Evolutionary conservation across 164 flowering plant species (phyloP), one percentile per base, ranked within the genome.

Genomic region (Malania oleifera): DNA sequence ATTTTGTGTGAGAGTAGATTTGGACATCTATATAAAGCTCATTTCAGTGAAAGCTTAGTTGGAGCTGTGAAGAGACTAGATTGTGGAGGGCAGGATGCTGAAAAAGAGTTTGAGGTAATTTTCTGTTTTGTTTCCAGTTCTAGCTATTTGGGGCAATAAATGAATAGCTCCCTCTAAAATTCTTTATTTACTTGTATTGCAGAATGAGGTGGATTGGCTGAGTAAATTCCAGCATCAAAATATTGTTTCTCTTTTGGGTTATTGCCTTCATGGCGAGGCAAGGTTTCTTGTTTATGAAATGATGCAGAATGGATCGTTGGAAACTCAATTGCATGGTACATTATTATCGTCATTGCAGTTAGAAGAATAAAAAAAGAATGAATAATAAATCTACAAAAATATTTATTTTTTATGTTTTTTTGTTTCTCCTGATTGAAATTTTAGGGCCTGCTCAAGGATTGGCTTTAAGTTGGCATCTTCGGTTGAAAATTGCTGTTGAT

Each of bases 401-500:
- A 14, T 11, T 11, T 22, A 51, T 26, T 3, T n/a, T 8, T 18
- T 5, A 41, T 20, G 19, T 43, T 34, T 24, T 49, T 39, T 65
- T 2, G 24, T 6, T 10, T 43, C 34, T 40, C 25, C 64, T 54
- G 38, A 28, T 59, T 57, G 24, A 60, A 41, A 22, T 56, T 65
- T 34, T 65, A 95, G 99, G 99, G 25, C 83, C 88, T 57, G 73
- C 89, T 63, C 82, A 63, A 54, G 91, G 96, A 67, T 80, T 84
- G 12, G 73, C 78, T 52, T 73, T 95, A 71, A 73, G 78, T 56
- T 95, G 99, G 99, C 81, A 82, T 62, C 68, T 72, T 64, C 75
- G 99, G 38, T 82, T 91, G 91, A 95, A 85, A 71, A 82, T 91
- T 60, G 99, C 99, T 23, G 83, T 95, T 48, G 99, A 91, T 68